Percentiles rank a stretch among this genome's conserved stretches.
Conservation (phyloP, 2,329 filamentous ascomycete species). For the Teratosphaeria pseudoeucalypti region DNA sequence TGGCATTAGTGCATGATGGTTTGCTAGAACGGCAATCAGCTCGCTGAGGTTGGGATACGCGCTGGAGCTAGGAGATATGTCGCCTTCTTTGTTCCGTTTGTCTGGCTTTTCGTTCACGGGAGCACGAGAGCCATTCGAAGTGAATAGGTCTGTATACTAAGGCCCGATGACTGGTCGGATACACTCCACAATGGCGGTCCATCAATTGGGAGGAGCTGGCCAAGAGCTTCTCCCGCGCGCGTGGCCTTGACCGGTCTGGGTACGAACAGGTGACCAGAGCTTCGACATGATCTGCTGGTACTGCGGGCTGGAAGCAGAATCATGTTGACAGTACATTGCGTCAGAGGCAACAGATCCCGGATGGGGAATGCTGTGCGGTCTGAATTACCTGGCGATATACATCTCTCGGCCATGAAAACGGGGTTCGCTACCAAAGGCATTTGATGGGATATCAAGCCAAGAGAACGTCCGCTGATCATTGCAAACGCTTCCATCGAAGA, state of each 20-base stretch:
- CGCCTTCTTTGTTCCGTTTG: background rate
- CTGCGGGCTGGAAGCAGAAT: background rate
- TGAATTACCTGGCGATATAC: too few relatives aligned
- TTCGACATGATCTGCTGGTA: background rate
- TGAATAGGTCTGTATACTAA: background rate
- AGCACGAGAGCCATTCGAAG: background rate
- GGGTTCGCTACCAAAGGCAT: too few relatives aligned
- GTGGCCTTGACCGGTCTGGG: background rate
- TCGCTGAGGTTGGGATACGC: constrained; percentile 1
- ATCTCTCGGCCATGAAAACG: too few relatives aligned
- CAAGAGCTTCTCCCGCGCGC: background rate
- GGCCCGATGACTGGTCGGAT: background rate
- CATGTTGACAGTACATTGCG: background rate
- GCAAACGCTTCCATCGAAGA: background rate
- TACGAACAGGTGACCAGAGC: background rate
- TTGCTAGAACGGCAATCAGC: background rate
- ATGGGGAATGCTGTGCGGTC: too few relatives aligned
- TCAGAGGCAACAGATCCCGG: too few relatives aligned
- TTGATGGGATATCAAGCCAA: too few relatives aligned
- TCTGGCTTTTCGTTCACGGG: background rate
- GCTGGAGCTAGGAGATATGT: constrained; percentile 2
- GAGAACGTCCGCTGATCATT: too few relatives aligned
- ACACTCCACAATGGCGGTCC: background rate
- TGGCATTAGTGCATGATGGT: background rate
- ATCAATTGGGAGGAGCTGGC: background rate